These are phyloP conservation scores for Pyricularia pennisetigena DNA, from an alignment of 2,329 filamentous ascomycete genomes.

Conservation along the genomic window DNA sequence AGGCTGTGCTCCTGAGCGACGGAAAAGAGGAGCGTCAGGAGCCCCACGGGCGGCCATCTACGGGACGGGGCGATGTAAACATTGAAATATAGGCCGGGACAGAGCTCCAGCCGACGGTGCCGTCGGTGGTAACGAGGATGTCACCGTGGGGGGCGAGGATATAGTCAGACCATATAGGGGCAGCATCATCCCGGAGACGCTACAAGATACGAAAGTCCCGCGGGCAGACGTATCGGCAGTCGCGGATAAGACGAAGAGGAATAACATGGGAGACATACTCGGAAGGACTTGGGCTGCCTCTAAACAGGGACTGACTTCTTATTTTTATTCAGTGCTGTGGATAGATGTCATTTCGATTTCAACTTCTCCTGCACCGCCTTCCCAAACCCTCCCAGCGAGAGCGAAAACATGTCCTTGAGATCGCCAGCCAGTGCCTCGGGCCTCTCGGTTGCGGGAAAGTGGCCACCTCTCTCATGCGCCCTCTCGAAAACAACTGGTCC, in stretches of 20 bases:
- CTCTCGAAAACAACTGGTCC: constrained; percentile 50
- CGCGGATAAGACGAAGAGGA: not conserved
- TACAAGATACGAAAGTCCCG: not conserved
- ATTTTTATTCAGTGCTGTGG: not conserved
- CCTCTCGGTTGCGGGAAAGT: constrained; percentile 52
- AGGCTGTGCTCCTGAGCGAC: constrained; percentile 10
- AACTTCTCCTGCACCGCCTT: not conserved
- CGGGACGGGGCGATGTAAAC: not conserved
- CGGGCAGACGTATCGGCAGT: not conserved
- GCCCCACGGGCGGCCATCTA: not conserved
- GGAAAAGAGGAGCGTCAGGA: not conserved
- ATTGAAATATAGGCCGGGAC: not conserved
- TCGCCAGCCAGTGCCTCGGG: constrained; percentile 43
- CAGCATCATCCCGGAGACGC: not conserved
- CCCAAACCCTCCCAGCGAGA: constrained; percentile 10
- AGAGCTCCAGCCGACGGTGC: not conserved
- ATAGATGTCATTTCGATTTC: not conserved
- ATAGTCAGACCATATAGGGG: not conserved
- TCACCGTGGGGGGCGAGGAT: not conserved
- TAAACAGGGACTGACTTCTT: no score
- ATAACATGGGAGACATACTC: not conserved
- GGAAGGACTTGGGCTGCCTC: not conserved
- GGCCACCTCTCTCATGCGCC: constrained; percentile 39
- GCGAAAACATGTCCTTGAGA: constrained; percentile 47
- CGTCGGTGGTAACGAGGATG: not conserved